Base-by-base conservation (phyloP, 768 basidiomycete species). In the Cystobasidium ongulense region DNA sequence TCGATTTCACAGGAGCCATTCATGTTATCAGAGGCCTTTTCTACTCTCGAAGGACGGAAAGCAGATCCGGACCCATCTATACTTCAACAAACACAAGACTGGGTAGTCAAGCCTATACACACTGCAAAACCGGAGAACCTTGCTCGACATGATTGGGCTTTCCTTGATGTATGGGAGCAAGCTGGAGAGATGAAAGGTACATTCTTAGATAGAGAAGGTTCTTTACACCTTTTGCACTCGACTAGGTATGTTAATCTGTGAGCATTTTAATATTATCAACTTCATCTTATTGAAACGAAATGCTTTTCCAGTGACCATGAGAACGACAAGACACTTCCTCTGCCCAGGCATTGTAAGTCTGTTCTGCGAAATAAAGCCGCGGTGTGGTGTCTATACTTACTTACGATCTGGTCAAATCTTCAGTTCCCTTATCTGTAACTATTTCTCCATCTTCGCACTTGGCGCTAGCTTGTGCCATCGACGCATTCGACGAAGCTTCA, bases 11-110 rank as follows among this genome's bases (percentile, higher is more conserved):
- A 50, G 33, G 25, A 25, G 29, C 31, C 66, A 10, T 68, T 68
- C 50, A 17, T 29, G 25, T 43, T 68, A 2, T 46, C 23, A 3
- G 66, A 68, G 10, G 66, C 66, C 53, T 68, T 68, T 36, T 27
- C n/a, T 39, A 59, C 39, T 3, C 66, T 68, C 2, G 66, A 68
- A 53, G 66, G 66, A 18, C 17, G 66, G 66, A 68, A 68, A 36
- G 15, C 5, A 10, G 66, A 68, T 27, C 66, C 66, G 21, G 27
- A 39, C 7, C 8, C 33, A 18, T 4, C 63, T 2, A 13, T 27
- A 17, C 46, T 46, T 46, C 17, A 39, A 52, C 41, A 53, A 4
- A n/a, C 4, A 4, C 13, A 21, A 21, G 41, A 68, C 21, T 68
- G 66, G 50, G 46, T 46, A 5, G 43, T 46, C 31, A 50, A 50